A percentile compares a stretch with the other conserved stretches of the same genome.
These are phyloP conservation scores for Eruca vesicaria DNA, from an alignment of 441 rosid species.

Conservation along the genomic window DNA sequence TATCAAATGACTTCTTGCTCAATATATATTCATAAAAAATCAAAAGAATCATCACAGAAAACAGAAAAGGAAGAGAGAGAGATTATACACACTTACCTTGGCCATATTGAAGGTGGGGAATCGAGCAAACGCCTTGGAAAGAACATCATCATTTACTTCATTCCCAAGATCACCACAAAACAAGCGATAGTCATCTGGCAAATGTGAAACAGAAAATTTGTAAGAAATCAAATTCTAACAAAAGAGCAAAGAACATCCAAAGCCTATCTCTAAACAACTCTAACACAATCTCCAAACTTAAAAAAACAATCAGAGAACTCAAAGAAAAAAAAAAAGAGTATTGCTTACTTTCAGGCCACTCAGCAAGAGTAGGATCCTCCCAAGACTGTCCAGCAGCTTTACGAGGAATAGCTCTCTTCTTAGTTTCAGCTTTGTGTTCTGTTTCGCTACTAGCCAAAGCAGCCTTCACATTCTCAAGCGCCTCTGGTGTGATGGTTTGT, in stretches of 20 bases:
- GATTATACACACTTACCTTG: constrained; percentile 43
- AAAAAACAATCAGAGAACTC: neutral
- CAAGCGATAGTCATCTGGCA: constrained; percentile 83
- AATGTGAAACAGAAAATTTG: neutral
- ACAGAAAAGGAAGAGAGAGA: neutral
- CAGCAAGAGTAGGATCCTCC: constrained; percentile 97
- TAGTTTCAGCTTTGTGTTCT: constrained; percentile 86
- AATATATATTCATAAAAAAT: neutral
- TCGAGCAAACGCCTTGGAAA: constrained; percentile 85
- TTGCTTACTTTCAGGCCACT: constrained; percentile 94
- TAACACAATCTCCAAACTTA: neutral
- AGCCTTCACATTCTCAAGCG: constrained; percentile 89
- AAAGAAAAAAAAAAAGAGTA: neutral
- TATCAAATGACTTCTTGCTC: neutral
- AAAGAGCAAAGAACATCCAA: neutral
- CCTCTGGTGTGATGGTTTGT: constrained; percentile 87
- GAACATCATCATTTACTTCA: constrained; percentile 99
- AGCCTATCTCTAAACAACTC: neutral
- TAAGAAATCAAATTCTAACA: neutral
- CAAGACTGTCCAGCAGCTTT: constrained; percentile 93
- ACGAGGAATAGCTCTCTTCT: constrained; percentile 88
- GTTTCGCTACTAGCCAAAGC: constrained; percentile 92
- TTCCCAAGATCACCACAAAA: constrained; percentile 99
- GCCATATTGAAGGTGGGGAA: constrained; percentile 98
- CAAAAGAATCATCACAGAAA: constrained; percentile 7